phyloP scores from a whole-genome alignment of 805 yeast genomes.

The Suhomyces sp. region DNA sequence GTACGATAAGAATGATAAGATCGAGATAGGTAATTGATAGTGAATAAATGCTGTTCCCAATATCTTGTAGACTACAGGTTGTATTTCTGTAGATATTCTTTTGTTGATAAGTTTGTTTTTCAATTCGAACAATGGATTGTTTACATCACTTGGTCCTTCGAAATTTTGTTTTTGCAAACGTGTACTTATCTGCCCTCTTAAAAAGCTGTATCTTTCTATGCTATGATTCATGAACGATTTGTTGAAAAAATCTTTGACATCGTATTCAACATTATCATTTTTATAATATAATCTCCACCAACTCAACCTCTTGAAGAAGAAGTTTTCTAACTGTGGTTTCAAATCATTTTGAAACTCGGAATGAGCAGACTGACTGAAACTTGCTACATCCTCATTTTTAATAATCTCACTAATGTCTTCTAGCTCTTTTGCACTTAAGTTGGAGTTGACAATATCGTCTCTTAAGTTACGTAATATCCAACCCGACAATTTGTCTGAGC shows the following conservation, averaged over 20 bases:
- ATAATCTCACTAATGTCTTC: constrained; percentile 18
- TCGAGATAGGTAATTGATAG: constrained; percentile 39
- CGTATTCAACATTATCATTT: constrained; percentile 44
- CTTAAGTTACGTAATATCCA: constrained; percentile 20
- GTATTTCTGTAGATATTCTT: constrained; percentile 31
- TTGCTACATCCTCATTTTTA: constrained; percentile 21
- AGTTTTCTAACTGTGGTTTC: constrained; percentile 29
- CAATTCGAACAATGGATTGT: constrained; percentile 30
- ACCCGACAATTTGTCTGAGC: constrained; percentile 19
- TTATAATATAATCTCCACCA: constrained; percentile 44
- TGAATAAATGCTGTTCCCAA: constrained; percentile 28
- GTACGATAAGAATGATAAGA: constrained; percentile 29
- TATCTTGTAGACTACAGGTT: constrained; percentile 32
- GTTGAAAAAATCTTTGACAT: constrained; percentile 37
- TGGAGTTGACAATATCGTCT: constrained; percentile 10
- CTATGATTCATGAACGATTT: constrained; percentile 36
- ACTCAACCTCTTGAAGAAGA: constrained; percentile 27
- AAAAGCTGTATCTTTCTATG: constrained; percentile 36
- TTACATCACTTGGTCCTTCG: constrained; percentile 10
- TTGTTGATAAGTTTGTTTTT: constrained; percentile 30
- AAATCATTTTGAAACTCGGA: constrained; percentile 34
- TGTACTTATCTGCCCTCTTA: constrained; percentile 36
- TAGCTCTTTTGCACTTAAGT: constrained; percentile 16
- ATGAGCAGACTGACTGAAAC: constrained; percentile 32
- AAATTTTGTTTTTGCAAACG: constrained; percentile 25